Evolutionary conservation across 1,284 basidiomycete genomes (phyloP), one percentile per base, ranked within the genome.

Genomic region (Puccinia triticina): DNA sequence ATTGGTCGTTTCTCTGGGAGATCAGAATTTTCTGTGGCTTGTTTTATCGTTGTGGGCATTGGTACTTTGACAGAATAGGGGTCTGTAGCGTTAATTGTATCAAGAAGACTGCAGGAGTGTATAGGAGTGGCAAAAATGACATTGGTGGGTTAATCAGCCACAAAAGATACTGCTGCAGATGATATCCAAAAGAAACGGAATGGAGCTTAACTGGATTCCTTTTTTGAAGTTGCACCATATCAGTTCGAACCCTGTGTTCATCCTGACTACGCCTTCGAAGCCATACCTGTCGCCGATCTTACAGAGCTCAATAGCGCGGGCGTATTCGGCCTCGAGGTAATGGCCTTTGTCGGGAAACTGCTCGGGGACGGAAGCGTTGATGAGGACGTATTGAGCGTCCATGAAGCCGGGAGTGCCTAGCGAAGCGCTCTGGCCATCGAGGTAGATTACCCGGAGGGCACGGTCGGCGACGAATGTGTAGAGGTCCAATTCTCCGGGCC

Each of bases 131-230:
- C 10, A 61, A 61, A 61, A 26, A 3, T 2, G 18, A 50, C 3
- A 21, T 50, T n/a, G 14, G 18, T 50, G 18, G 26, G 26, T 26
- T 66, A 66, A 37, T 66, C 64, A 66, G 10, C 14, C 12, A 5
- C 5, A 29, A 86, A 90, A 89, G 81, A 89, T 91, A 78, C 86
- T 93, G n/a, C 48, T 93, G n/a, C 48, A 1, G n/a, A 57, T 26
- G 55, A 57, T 26, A 18, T 26, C n/a, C 21, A 88, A 89, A 50
- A 21, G 0, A 89, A 89, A 66, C 7, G 18, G 48, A 50, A 50
- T 7, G 87, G 92, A 26, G 83, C 82, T 73, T n/a, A 84, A 83
- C 67, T 84, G 53, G 23, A 84, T 23, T 5, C 83, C 79, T 26
- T 40, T 26, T 16, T 48, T 37, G 77, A 81, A 84, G 50, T 84